These are phyloP conservation scores for Abrus precatorius DNA, from an alignment of 306 rosid species.

Conservation along the genomic window DNA sequence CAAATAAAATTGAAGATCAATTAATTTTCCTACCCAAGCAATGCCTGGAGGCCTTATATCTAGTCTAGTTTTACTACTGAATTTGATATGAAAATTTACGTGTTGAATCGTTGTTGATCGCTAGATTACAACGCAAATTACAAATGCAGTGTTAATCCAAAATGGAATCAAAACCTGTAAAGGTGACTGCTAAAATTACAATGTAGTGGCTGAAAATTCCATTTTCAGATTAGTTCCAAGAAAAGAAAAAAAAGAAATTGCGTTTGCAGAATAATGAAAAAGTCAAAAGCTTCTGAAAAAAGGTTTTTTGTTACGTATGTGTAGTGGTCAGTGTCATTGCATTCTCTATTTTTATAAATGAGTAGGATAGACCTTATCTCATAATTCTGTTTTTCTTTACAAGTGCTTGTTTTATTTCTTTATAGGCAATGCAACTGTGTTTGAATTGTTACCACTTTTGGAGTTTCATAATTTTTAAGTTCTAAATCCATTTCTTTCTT, in stretches of 20 bases:
- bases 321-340: neutral
- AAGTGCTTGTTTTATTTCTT: neutral
- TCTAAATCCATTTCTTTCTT: neutral
- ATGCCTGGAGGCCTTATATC: no score
- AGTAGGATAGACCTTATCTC: conserved; percentile 2
- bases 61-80: neutral
- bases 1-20: no score
- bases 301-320: neutral
- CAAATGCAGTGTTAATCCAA: neutral
- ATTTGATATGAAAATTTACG: conserved; percentile 18
- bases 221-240: neutral
- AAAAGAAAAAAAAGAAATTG: neutral
- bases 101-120: neutral
- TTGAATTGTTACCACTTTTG: neutral
- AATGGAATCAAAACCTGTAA: neutral
- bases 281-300: conserved; percentile 1
- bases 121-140: neutral
- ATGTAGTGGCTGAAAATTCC: neutral
- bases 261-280: neutral
- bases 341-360: neutral
- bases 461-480: neutral
- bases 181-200: neutral
- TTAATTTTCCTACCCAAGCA: no score
- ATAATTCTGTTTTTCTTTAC: neutral
- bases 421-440: neutral